These are phyloP conservation scores for Phyllosticta citriasiana DNA, from an alignment of 2,329 filamentous ascomycete species.

Conservation along the genomic window DNA sequence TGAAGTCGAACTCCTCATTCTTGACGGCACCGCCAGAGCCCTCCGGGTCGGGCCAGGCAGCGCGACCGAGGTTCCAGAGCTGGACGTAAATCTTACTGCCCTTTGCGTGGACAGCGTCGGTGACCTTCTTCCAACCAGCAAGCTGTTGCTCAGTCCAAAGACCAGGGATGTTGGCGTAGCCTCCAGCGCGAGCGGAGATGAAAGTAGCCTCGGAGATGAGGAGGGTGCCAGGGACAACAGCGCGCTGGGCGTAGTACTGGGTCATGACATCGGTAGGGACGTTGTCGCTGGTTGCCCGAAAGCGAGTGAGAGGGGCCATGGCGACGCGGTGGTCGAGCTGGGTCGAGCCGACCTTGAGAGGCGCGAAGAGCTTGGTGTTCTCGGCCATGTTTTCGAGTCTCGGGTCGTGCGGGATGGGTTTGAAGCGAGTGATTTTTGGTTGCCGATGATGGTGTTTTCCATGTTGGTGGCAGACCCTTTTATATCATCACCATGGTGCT, in stretches of 20 bases:
- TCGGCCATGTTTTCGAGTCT: constrained; percentile 3
- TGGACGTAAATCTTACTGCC: constrained; percentile 52
- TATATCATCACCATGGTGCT: neutral
- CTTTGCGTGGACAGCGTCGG: constrained; percentile 53
- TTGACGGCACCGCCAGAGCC: constrained; percentile 21
- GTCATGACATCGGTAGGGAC: constrained; percentile 33
- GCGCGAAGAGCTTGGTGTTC: constrained; percentile 18
- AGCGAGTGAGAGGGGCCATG: constrained; percentile 26
- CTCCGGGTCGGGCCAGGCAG: constrained; percentile 32
- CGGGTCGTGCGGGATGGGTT: neutral
- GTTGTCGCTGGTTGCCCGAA: constrained; percentile 38
- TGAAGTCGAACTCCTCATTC: constrained; percentile 20
- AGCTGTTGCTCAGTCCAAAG: constrained; percentile 38
- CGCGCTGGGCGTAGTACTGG: constrained; percentile 24
- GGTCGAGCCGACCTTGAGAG: constrained; percentile 19
- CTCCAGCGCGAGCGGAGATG: constrained; percentile 21
- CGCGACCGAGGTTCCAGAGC: constrained; percentile 52
- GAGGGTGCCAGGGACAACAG: constrained; percentile 21
- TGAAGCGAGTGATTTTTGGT: neutral
- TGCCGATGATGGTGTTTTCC: neutral
- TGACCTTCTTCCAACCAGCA: constrained; percentile 50
- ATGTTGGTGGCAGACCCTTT: neutral
- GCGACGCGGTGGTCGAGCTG: constrained; percentile 19
- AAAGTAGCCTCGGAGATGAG: constrained; percentile 25
- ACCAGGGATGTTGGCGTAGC: constrained; percentile 20